Percentiles rank a stretch among this genome's conserved stretches.
phyloP scores from a whole-genome alignment of 345 rosid species.

The Alliaria petiolata region DNA sequence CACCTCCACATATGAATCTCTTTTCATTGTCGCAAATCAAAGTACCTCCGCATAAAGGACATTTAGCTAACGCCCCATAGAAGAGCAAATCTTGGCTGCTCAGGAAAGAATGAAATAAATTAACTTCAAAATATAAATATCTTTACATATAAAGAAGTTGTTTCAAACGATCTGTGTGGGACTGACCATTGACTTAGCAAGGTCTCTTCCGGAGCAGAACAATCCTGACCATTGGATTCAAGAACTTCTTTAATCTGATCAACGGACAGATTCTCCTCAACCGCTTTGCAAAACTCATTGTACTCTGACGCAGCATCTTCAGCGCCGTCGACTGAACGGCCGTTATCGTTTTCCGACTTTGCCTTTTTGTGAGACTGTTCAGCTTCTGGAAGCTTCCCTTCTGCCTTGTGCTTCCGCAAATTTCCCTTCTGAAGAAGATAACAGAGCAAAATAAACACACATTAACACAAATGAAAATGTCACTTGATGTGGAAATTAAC shows the following conservation, averaged over 20 bases:
- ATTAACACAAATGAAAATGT: not conserved
- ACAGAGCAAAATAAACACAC: not conserved
- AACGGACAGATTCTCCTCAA: slow-evolving; percentile 43
- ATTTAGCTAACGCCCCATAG: slow-evolving; percentile 57
- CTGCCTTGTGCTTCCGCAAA: slow-evolving; percentile 87
- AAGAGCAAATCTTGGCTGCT: slow-evolving; percentile 65
- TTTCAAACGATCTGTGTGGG: not conserved
- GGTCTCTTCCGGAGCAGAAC: slow-evolving; percentile 42
- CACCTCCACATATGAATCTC: slow-evolving; percentile 56
- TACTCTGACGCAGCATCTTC: slow-evolving; percentile 44
- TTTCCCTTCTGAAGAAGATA: slow-evolving; percentile 30
- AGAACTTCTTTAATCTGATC: slow-evolving; percentile 62
- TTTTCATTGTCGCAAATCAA: slow-evolving; percentile 51
- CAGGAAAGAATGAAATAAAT: not conserved
- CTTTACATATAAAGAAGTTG: not conserved
- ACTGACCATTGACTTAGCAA: slow-evolving; percentile 31
- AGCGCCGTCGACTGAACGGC: slow-evolving; percentile 9
- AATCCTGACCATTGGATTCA: slow-evolving; percentile 56
- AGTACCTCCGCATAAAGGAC: slow-evolving; percentile 51
- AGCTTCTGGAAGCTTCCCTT: slow-evolving; percentile 48
- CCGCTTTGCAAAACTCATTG: slow-evolving; percentile 49
- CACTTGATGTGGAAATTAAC: not conserved
- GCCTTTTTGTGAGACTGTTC: slow-evolving; percentile 63
- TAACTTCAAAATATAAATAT: not conserved
- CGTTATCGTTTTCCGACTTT: slow-evolving; percentile 39